Base-by-base conservation (phyloP, 192 early-diverging fungal genomes). In the Spizellomyces punctatus region DNA sequence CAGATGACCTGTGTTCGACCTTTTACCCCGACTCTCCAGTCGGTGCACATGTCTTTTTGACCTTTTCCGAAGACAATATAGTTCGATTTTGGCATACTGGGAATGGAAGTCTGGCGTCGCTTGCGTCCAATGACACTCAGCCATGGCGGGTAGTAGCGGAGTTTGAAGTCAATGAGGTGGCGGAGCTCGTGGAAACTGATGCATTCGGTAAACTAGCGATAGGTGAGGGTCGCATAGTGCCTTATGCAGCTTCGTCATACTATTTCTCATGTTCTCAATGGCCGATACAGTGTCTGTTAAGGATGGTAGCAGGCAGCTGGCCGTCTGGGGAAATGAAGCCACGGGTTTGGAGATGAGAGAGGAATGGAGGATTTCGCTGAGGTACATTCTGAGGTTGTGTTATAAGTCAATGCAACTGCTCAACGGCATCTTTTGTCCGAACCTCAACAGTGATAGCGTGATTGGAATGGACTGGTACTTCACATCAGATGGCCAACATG, bases 391-490 rank as follows among this genome's bases (percentile, higher is more conserved):
- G 36, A 12, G 27, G 1, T 36, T 36, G 27, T 3, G 27, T 36
- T 36, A 36, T 36, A 36, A 1, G 22, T 36, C 2, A 0, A 0
- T 22, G 10, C 59, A 22, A 41, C 27, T 22, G 36, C 14, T 12
- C 12, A 22, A 61, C 59, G 0, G 2, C n/a, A 2, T 4, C 14
- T 57, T 43, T 17, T 22, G 21, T 19, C 22, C 58, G 4, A 36
- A 61, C 1, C n/a, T 49, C 16, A 12, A 42, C 63, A 89, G 80
- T 46, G 81, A 83, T 52, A 49, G 63, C 5, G 76, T 92, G 49
- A 73, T 83, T 44, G 90, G 81, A 66, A 50, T 91, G 46, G 87
- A 88, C 58, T 95, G 91, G 93, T 87, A 80, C 69, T 77, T 91
- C 5, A 85, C 91, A n/a, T 86, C 88, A 6, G 90, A 91, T 71